Base-by-base conservation (phyloP, 306 rosid genomes). In the Inga leiocalycina region DNA sequence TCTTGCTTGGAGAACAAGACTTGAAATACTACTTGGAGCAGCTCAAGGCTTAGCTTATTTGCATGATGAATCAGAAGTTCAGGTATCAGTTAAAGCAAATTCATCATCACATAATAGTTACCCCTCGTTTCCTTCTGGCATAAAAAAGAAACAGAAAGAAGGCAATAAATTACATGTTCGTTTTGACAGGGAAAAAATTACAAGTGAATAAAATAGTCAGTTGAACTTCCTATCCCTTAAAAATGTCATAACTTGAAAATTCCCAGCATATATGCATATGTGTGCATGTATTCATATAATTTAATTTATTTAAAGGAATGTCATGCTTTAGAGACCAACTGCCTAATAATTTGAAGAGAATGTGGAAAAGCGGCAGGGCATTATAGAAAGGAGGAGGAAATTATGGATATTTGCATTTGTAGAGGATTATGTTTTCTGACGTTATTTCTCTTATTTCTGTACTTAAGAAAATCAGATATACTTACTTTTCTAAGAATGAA, bases 51-150 rank as follows among this genome's bases (percentile, higher is more conserved):
- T 92, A 85, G 80, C 87, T 30, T 94, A 92, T 82, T 91, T 94
- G 71, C 98, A 94, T 75, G 92, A 92, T 81, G 97, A 90, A 78
- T 80, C 91, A 79, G 98, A 94, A 88, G 82, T 94, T 85, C 98
- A 92, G 97, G 98, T 94, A 84, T 27, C 14, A 32, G 9, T 71
- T 81, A 46, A 67, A 68, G 67, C 62, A 73, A 61, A 56, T 19
- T 57, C 64, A 75, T 85, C 32, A 22, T 65, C 75, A 76, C 56
- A 71, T 13, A 45, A 51, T 66, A 71, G 44, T 19, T 17, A 3
- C 19, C 37, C 27, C 27, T 12, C 52, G 39, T 57, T 76, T 30
- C 70, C 20, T 56, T n/a, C 44, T 70, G n/a, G 77, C 43, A 74
- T 54, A 56, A 11, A 24, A 24, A 27, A 10, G 71, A 79, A 79